phyloP scores from a whole-genome alignment of 2,329 filamentous ascomycete genomes.

The Hymenoscyphus albidus region DNA sequence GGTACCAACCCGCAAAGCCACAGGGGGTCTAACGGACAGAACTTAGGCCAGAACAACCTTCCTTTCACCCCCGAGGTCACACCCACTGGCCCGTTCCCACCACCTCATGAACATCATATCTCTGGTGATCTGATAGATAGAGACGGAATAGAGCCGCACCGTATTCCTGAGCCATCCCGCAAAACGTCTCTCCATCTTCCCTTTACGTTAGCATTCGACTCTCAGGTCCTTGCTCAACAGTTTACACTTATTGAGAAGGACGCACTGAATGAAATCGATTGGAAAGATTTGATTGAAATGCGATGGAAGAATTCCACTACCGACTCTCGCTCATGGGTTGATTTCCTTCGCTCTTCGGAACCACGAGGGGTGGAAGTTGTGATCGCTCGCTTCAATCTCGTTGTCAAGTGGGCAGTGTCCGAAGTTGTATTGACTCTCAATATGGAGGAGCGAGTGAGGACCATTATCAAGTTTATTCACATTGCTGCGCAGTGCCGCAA shows the following conservation, averaged over 20 bases:
- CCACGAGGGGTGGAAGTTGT: constrained; percentile 77
- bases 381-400: constrained; percentile 81
- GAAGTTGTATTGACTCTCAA: constrained; percentile 72
- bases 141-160: constrained; percentile 24
- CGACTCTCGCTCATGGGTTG: constrained; percentile 73
- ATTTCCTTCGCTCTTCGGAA: constrained; percentile 69
- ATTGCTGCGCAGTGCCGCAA: constrained; percentile 72
- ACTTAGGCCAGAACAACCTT: constrained; percentile 18
- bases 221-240: constrained; percentile 73
- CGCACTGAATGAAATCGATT: constrained; percentile 80
- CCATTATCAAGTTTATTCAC: constrained; percentile 78
- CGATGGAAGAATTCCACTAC: constrained; percentile 71
- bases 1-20: constrained; percentile 37
- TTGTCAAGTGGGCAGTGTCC: constrained; percentile 82
- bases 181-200: constrained; percentile 56
- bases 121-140: constrained; percentile 13
- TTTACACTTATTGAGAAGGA: constrained; percentile 85
- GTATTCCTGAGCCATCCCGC: constrained; percentile 29
- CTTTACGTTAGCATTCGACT: constrained; percentile 78
- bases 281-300: constrained; percentile 82
- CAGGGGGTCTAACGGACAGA: constrained; percentile 29
- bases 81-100: constrained; percentile 21
- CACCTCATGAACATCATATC: not conserved
- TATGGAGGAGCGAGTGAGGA: constrained; percentile 68
- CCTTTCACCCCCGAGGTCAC: constrained; percentile 34